Conservation (phyloP, 2,329 filamentous ascomycete species). For the Stachybotrys chlorohalonatus region DNA sequence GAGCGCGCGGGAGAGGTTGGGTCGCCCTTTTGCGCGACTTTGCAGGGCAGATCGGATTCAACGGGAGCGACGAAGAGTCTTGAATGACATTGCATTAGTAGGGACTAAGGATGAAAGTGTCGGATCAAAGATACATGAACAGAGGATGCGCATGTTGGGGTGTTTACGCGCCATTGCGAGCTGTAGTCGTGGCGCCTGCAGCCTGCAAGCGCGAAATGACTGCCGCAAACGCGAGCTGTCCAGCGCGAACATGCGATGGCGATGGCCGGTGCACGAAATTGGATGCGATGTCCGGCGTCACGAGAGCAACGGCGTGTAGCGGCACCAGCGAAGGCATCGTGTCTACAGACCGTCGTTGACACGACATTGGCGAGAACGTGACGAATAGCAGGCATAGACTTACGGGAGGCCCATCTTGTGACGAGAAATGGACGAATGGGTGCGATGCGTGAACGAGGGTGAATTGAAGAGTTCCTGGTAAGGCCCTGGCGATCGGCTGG, state of each 20-base stretch:
- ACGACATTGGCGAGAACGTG: slow-evolving; percentile 5
- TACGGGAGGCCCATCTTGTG: slow-evolving; percentile 38
- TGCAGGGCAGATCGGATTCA: slow-evolving; percentile 31
- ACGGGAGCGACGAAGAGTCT: slow-evolving; percentile 38
- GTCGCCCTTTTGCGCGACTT: slow-evolving; percentile 20
- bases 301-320: no score
- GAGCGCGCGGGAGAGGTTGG: slow-evolving; percentile 24
- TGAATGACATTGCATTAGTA: no score
- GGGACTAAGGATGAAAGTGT: no score
- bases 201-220: no score
- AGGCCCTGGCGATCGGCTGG: not conserved
- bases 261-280: no score
- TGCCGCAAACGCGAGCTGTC: no score
- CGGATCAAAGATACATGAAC: no score
- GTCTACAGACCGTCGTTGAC: not conserved
- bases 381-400: slow-evolving; percentile 15
- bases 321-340: no score
- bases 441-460: slow-evolving; percentile 3
- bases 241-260: no score
- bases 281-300: no score
- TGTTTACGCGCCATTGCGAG: not conserved
- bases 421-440: slow-evolving; percentile 2
- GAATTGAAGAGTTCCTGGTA: not conserved
- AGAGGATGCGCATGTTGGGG: no score
- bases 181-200: not conserved